Percentiles rank a stretch among this genome's conserved stretches.
phyloP scores from a whole-genome alignment of 2,329 filamentous ascomycete species.

The Cordyceps tenuipes region DNA sequence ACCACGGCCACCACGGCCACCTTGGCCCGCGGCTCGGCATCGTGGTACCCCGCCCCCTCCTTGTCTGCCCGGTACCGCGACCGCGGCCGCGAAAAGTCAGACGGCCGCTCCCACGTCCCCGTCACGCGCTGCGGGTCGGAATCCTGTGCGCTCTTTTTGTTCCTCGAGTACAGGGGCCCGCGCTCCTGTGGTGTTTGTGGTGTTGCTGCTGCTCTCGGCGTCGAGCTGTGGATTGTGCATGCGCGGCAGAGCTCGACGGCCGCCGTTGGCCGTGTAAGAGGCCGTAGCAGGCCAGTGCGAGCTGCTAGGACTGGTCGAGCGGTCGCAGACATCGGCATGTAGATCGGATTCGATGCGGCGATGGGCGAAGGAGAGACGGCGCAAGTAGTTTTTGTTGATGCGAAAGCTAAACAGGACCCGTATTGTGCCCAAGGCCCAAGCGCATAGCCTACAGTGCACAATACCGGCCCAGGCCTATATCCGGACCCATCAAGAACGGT shows the following conservation, averaged over 20 bases:
- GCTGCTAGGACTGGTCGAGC: not conserved
- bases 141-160: not conserved
- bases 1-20: conserved; percentile 28
- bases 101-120: conserved; percentile 1
- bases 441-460: no score
- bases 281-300: not conserved
- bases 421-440: no score
- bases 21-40: not conserved
- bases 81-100: not conserved
- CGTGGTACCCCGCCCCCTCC: not conserved
- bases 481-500: no score
- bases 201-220: no score
- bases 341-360: not conserved
- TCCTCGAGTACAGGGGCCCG: not conserved
- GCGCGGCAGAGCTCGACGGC: not conserved
- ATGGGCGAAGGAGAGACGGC: not conserved
- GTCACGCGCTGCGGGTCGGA: not conserved
- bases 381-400: not conserved
- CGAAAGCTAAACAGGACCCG: no score
- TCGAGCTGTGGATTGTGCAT: not conserved
- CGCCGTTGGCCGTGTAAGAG: not conserved
- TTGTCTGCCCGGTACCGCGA: no score
- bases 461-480: no score
- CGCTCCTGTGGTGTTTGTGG: not conserved
- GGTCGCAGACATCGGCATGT: not conserved